Evolutionary conservation across 2,329 filamentous ascomycete genomes (phyloP).

Genomic region (Acrocalymma vagum): DNA sequence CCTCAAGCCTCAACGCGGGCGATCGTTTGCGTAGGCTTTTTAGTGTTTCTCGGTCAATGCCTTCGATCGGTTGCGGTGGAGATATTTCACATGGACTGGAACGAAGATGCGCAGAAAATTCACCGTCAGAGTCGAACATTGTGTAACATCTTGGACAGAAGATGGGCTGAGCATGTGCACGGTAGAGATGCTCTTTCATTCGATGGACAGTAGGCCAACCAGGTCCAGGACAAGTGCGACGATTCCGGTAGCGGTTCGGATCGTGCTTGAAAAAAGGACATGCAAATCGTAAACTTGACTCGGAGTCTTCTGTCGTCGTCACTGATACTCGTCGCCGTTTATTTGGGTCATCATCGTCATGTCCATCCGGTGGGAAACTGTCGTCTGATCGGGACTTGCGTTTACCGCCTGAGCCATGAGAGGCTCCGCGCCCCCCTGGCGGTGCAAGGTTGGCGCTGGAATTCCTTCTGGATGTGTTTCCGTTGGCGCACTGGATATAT

Average conservation of each 20-base stretch:
- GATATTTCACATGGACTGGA: conserved; percentile 31
- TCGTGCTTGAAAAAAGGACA: conserved; percentile 55
- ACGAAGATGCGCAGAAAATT: conserved; percentile 44
- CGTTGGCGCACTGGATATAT: conserved; percentile 30
- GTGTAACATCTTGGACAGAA: conserved; percentile 50
- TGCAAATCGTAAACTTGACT: conserved; percentile 39
- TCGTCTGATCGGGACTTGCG: conserved; percentile 33
- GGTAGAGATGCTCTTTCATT: conserved; percentile 54
- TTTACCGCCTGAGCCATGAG: conserved; percentile 27
- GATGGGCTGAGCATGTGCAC: conserved; percentile 47
- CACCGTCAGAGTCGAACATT: conserved; percentile 43
- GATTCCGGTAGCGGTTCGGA: conserved; percentile 43
- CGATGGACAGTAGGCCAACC: conserved; percentile 51
- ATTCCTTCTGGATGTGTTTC: conserved; percentile 17
- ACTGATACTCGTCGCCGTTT: conserved; percentile 36
- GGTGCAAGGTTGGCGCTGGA: conserved; percentile 6
- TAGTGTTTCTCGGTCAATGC: conserved; percentile 49
- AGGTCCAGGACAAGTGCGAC: conserved; percentile 47
- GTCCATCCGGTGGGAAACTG: conserved; percentile 22
- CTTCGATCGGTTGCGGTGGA: conserved; percentile 39
- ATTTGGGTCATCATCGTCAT: conserved; percentile 30
- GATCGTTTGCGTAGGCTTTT: conserved; percentile 46
- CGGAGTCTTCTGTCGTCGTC: conserved; percentile 33
- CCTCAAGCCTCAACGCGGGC: conserved; percentile 38
- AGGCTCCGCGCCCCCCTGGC: conserved; percentile 15